Evolutionary conservation across 2,329 filamentous ascomycete species (phyloP).

Genomic region (Phoma sp.): DNA sequence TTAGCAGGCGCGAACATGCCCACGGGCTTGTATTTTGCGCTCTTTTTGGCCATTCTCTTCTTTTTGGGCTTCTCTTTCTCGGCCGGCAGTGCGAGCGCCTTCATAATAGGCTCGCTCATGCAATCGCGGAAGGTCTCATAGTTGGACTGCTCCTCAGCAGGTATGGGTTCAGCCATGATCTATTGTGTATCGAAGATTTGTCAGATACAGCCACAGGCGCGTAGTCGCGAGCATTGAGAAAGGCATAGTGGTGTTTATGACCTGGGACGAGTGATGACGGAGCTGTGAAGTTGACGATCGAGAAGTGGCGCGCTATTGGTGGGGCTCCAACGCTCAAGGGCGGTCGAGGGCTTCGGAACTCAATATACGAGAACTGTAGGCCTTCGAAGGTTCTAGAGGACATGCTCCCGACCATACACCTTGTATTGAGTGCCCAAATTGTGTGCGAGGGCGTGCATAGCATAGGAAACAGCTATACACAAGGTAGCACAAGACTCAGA

Average conservation of each 20-base stretch:
- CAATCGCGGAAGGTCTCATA: constrained; percentile 76
- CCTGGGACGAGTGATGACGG: constrained; percentile 26
- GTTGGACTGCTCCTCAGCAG: constrained; percentile 57
- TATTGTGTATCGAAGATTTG: not conserved
- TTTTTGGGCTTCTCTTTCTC: constrained; percentile 56
- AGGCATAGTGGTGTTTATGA: constrained; percentile 26
- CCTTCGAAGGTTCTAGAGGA: not conserved
- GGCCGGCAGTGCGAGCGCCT: constrained; percentile 58
- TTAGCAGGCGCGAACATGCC: constrained; percentile 13
- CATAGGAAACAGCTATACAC: too few species aligned
- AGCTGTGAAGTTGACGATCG: constrained; percentile 25
- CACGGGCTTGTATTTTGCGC: constrained; percentile 38
- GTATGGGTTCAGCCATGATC: constrained; percentile 41
- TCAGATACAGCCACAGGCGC: not conserved
- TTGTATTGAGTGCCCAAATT: not conserved
- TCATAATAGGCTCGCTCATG: constrained; percentile 72
- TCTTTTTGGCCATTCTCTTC: constrained; percentile 41
- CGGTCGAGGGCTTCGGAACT: constrained; percentile 14
- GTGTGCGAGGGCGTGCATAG: not conserved
- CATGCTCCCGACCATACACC: not conserved
- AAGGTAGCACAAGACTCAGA: not conserved
- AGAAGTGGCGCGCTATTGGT: constrained; percentile 23
- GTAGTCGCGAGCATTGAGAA: constrained; percentile 6
- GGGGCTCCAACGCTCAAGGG: constrained; percentile 21
- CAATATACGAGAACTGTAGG: not conserved